These are phyloP conservation scores for Capronia americana DNA, from an alignment of 2,329 filamentous ascomycete species.

Conservation along the genomic window DNA sequence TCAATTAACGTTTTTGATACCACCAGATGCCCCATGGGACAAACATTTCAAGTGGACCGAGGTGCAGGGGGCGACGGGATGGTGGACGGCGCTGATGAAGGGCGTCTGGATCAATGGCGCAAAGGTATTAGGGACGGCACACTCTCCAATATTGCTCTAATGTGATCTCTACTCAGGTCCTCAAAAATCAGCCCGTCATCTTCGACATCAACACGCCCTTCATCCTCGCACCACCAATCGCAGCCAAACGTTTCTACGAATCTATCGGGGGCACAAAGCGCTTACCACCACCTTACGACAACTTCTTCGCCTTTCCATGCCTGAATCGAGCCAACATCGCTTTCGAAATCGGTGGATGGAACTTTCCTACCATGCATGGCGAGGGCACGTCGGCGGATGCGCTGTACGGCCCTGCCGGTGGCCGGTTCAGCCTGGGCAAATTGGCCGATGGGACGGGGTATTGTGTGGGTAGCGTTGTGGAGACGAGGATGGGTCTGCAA, in stretches of 20 bases:
- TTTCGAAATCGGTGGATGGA: conserved; percentile 37
- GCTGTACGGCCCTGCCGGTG: conserved; percentile 34
- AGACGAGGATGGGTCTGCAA: conserved; percentile 22
- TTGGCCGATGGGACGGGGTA: conserved; percentile 26
- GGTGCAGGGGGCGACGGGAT: conserved; percentile 43
- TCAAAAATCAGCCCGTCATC: conserved; percentile 45
- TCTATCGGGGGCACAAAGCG: conserved; percentile 34
- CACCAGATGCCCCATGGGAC: conserved; percentile 28
- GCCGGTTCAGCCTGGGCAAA: conserved; percentile 37
- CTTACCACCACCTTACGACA: conserved; percentile 23
- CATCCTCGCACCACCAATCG: conserved; percentile 36
- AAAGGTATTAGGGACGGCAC: conserved; percentile 28
- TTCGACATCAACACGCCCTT: conserved; percentile 41
- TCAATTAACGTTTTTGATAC: conserved; percentile 25
- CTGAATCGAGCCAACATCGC: conserved; percentile 34
- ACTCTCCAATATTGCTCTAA: not conserved
- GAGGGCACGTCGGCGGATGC: conserved; percentile 26
- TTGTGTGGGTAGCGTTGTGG: conserved; percentile 28
- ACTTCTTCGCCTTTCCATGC: conserved; percentile 38
- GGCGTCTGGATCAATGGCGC: conserved; percentile 44
- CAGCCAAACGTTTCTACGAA: conserved; percentile 32
- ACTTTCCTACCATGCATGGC: conserved; percentile 29
- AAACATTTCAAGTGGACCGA: conserved; percentile 43
- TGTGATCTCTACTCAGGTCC: conserved; percentile 26
- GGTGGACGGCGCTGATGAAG: conserved; percentile 45